Percentiles rank a stretch among this genome's conserved stretches.
These are phyloP conservation scores for Trichosanthes truncata DNA, from an alignment of 306 rosid genomes.

Conservation along the genomic window DNA sequence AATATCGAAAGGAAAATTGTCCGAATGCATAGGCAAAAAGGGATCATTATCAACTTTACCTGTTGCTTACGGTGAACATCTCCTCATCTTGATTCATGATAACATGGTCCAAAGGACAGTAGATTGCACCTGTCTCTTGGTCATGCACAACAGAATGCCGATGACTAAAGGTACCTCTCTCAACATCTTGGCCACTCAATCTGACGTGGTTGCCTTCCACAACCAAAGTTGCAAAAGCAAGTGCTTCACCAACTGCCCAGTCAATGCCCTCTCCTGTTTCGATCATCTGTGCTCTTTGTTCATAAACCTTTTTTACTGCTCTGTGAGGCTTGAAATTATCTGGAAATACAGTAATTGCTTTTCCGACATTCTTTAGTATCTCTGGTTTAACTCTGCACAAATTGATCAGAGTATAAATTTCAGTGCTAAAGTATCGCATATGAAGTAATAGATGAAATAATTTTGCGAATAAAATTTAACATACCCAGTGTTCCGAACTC, in stretches of 20 bases:
- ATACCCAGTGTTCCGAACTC: slow-evolving; percentile 90
- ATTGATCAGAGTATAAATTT: slow-evolving; percentile 3
- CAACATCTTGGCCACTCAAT: slow-evolving; percentile 95
- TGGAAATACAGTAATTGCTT: slow-evolving; percentile 76
- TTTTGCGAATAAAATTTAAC: not conserved
- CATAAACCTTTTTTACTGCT: slow-evolving; percentile 88
- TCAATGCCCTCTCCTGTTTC: slow-evolving; percentile 93
- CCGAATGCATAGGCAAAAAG: not conserved
- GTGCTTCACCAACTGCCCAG: slow-evolving; percentile 95
- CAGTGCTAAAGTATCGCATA: not conserved
- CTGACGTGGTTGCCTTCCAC: slow-evolving; percentile 96
- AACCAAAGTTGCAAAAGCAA: slow-evolving; percentile 84
- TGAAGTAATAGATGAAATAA: not conserved
- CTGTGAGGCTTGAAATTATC: slow-evolving; percentile 75
- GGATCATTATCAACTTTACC: slow-evolving; percentile 31
- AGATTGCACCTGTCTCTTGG: slow-evolving; percentile 73
- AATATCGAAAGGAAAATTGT: not conserved
- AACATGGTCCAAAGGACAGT: slow-evolving; percentile 83
- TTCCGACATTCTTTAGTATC: slow-evolving; percentile 83
- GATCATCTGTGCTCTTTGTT: slow-evolving; percentile 78
- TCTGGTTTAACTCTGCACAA: slow-evolving; percentile 74
- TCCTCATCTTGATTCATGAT: slow-evolving; percentile 81
- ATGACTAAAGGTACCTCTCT: slow-evolving; percentile 97
- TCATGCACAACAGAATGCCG: slow-evolving; percentile 89
- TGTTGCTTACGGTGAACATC: slow-evolving; percentile 96